A percentile compares a stretch with the other conserved stretches of the same genome.
Conservation (phyloP, 352 stramenopile genomes). For the Pseudoperonospora humuli region DNA sequence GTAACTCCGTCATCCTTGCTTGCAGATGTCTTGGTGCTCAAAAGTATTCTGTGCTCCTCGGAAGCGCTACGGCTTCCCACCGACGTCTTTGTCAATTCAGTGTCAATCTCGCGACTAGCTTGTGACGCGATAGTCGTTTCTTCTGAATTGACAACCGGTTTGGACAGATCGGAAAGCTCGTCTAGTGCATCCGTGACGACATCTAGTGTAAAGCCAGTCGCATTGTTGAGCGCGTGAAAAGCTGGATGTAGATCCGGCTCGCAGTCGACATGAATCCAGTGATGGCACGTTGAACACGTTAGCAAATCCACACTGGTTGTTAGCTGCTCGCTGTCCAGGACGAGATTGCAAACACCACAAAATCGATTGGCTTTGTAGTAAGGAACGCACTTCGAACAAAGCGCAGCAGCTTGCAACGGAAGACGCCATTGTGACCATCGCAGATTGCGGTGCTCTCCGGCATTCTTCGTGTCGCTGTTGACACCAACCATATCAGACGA, state of each 20-base stretch:
- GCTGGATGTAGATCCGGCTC: slow-evolving; percentile 61
- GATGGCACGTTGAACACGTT: slow-evolving; percentile 64
- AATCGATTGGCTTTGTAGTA: slow-evolving; percentile 65
- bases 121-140: not conserved
- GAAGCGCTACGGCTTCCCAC: slow-evolving; percentile 17
- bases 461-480: not conserved
- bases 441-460: not conserved
- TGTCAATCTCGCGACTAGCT: slow-evolving; percentile 8
- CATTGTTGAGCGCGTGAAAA: slow-evolving; percentile 31
- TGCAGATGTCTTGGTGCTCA: slow-evolving; percentile 5
- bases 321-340: slow-evolving; percentile 39
- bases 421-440: slow-evolving; percentile 71
- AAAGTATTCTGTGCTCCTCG: slow-evolving; percentile 13
- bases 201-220: slow-evolving; percentile 46
- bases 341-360: slow-evolving; percentile 57
- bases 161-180: slow-evolving; percentile 2
- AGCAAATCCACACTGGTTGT: slow-evolving; percentile 45
- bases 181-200: slow-evolving; percentile 27
- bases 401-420: slow-evolving; percentile 45
- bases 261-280: slow-evolving; percentile 76
- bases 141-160: not conserved
- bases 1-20: slow-evolving; percentile 18
- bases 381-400: slow-evolving; percentile 55
- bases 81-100: slow-evolving; percentile 6
- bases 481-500: not conserved